Conservation (phyloP, 2,329 filamentous ascomycete species). For the Penicillium occitanis region DNA sequence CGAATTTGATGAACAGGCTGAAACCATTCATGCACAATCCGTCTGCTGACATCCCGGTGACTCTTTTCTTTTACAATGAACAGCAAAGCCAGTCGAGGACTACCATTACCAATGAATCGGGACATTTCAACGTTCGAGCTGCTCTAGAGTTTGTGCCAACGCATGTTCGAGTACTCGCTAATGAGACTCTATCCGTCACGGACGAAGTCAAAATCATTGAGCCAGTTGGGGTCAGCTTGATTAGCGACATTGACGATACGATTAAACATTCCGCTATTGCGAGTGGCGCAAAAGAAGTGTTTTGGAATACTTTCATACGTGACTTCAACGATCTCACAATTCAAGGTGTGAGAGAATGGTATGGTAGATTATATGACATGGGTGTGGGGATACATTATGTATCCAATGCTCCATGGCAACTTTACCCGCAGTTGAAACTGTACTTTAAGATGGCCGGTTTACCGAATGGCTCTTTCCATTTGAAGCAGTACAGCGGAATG, state of each 20-base stretch:
- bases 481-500: conserved; percentile 97
- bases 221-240: conserved; percentile 78
- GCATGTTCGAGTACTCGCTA: conserved; percentile 81
- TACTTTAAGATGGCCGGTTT: conserved; percentile 80
- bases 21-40: conserved; percentile 88
- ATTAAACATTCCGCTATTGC: conserved; percentile 93
- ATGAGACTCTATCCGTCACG: conserved; percentile 77
- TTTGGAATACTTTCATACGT: conserved; percentile 91
- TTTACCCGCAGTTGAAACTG: conserved; percentile 83
- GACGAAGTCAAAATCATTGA: conserved; percentile 77
- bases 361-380: conserved; percentile 70
- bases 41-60: conserved; percentile 73
- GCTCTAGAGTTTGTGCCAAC: conserved; percentile 88
- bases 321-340: conserved; percentile 79
- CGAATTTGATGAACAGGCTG: conserved; percentile 81
- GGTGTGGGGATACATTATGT: conserved; percentile 94
- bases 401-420: conserved; percentile 98
- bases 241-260: conserved; percentile 97
- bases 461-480: conserved; percentile 83
- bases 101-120: conserved; percentile 79
- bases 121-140: conserved; percentile 80
- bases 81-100: conserved; percentile 77
- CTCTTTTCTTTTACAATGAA: conserved; percentile 93
- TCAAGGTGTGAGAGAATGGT: conserved; percentile 89
- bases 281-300: conserved; percentile 86